phyloP scores from a whole-genome alignment of 345 rosid genomes.

The Populus davidiana region DNA sequence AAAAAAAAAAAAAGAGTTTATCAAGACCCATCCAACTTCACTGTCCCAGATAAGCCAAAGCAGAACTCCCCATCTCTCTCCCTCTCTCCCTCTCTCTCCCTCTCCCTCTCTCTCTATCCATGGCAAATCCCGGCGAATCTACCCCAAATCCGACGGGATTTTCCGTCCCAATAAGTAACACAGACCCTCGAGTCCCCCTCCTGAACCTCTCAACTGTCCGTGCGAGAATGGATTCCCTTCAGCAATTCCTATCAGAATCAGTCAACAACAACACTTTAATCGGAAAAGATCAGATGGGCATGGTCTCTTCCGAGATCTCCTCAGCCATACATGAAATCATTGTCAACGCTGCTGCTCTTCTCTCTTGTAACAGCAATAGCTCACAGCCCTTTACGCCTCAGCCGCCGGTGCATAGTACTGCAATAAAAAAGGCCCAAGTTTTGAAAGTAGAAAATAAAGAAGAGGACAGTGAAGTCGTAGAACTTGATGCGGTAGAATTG shows the following conservation, averaged over 20 bases:
- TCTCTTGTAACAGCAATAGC: constrained; percentile 13
- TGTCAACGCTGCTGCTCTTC: constrained; percentile 49
- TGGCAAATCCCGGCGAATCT: constrained; percentile 21
- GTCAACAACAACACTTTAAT: constrained; percentile 35
- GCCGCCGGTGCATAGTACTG: background rate
- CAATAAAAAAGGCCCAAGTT: background rate
- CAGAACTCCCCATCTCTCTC: background rate
- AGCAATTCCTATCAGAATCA: constrained; percentile 39
- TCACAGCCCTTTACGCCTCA: constrained; percentile 9
- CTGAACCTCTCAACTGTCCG: constrained; percentile 36
- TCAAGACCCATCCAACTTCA: background rate
- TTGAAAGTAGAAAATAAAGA: constrained; percentile 7
- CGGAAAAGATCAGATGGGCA: constrained; percentile 38
- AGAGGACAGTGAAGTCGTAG: constrained; percentile 41
- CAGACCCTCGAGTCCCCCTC: constrained; percentile 27
- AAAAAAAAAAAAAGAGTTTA: background rate
- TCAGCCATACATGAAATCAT: constrained; percentile 50
- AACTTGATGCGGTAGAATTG: constrained; percentile 61
- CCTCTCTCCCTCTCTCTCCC: background rate
- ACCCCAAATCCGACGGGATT: background rate
- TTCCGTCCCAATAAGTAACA: background rate
- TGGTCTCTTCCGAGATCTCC: constrained; percentile 50
- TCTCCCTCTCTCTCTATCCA: background rate
- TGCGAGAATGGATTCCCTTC: constrained; percentile 46
- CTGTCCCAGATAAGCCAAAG: background rate